These are phyloP conservation scores for Macrophomina pseudophaseolina DNA, from an alignment of 2,329 filamentous ascomycete genomes.

Conservation along the genomic window DNA sequence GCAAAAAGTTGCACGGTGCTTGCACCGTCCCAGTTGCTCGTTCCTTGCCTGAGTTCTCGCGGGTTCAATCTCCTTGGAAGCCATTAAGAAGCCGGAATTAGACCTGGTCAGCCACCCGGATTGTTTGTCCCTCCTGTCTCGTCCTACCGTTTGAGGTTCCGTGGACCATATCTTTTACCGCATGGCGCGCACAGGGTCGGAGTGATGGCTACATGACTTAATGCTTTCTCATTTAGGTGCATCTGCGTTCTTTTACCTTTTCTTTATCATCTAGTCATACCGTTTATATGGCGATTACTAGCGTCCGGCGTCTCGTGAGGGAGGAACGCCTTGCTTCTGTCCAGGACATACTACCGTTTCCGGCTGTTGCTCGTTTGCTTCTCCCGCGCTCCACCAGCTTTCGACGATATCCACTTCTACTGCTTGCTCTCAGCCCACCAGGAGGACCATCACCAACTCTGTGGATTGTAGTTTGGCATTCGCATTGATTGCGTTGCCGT, in stretches of 20 bases:
- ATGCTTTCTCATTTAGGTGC: conserved; percentile 26
- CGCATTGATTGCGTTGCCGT: conserved; percentile 20
- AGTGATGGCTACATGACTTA: conserved; percentile 26
- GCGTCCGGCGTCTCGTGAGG: conserved; percentile 25
- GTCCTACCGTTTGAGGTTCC: conserved; percentile 21
- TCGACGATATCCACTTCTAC: conserved; percentile 19
- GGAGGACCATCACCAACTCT: conserved; percentile 14
- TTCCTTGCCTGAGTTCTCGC: conserved; percentile 1
- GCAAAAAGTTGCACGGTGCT: background rate
- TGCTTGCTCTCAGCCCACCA: conserved; percentile 12
- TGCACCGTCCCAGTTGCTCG: background rate
- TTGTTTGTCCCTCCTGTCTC: conserved; percentile 23
- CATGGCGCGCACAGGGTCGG: conserved; percentile 24
- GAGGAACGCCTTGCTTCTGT: conserved; percentile 24
- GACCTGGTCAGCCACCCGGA: conserved; percentile 23
- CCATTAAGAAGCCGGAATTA: conserved; percentile 25
- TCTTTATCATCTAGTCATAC: conserved; percentile 15
- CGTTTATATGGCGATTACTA: conserved; percentile 23
- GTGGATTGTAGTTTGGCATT: conserved; percentile 25
- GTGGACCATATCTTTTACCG: conserved; percentile 22
- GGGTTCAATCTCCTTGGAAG: conserved; percentile 13
- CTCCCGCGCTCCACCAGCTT: conserved; percentile 16
- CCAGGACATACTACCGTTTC: conserved; percentile 21
- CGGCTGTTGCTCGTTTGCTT: conserved; percentile 24
- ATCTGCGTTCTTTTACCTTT: conserved; percentile 17